Percentiles rank a stretch among this genome's conserved stretches.
Conservation (phyloP, 164 flowering plant genomes). For the Sedum album region DNA sequence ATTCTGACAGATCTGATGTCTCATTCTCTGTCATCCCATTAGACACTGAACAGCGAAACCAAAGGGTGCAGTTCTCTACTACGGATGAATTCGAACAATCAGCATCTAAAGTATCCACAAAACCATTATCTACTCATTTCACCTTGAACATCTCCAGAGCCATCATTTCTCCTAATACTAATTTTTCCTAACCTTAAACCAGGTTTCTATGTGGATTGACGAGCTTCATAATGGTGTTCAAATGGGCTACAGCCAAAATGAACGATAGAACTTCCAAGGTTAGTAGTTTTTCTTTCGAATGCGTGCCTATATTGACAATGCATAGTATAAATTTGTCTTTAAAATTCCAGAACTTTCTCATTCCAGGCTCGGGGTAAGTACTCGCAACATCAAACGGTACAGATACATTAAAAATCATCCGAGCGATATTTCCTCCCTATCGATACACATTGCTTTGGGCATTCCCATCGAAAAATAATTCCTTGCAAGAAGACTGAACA, state of each 20-base stretch:
- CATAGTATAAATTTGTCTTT: no score
- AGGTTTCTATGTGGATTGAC: slow-evolving; percentile 54
- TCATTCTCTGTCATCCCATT: slow-evolving; percentile 25
- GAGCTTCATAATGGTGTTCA: slow-evolving; percentile 82
- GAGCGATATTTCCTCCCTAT: no score
- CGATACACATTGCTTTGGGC: no score
- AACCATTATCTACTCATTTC: not conserved
- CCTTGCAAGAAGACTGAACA: no score
- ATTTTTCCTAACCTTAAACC: no score
- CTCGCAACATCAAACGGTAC: no score
- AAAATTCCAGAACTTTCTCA: not conserved
- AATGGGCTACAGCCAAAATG: slow-evolving; percentile 47
- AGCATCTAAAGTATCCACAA: slow-evolving; percentile 44
- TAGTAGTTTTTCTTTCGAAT: not conserved
- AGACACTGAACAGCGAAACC: slow-evolving; percentile 25
- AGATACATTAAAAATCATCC: no score
- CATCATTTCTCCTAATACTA: not conserved
- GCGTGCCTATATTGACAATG: no score
- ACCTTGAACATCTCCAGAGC: not conserved
- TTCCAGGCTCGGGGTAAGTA: no score
- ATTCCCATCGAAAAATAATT: no score
- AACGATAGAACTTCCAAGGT: slow-evolving; percentile 7
- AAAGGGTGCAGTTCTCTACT: slow-evolving; percentile 29
- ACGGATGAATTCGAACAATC: slow-evolving; percentile 37
- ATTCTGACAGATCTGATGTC: slow-evolving; percentile 24